Base-by-base conservation (phyloP, 169 alveolate genomes). In the Plasmodium malariae region DNA sequence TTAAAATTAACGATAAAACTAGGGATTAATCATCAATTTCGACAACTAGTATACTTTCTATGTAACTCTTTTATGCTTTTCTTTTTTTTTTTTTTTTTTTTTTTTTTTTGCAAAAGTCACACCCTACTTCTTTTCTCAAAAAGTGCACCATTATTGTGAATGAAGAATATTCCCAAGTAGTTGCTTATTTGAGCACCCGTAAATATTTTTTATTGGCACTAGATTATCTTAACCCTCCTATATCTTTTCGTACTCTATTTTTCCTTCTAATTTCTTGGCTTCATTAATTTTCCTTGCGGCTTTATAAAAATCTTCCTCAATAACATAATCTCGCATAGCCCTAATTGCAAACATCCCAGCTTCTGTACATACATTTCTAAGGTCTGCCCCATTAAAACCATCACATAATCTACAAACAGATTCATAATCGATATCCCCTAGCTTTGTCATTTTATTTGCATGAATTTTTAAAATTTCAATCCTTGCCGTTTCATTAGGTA, bases 361-460 rank as follows among this genome's bases (percentile, higher is more conserved):
- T 88, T 98, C 99, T n/a, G 99, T 97, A 92, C 99, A 99, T 12
- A 98, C 99, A 91, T 98, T 98, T 85, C 99, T 97, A 97, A 98
- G 89, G 90, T 99, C 99, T 0, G 99, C 99, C 24, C 99, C 99
- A 89, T 98, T 98, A 94, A 98, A 98, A 11, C 99, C 99, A 93
- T 98, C 99, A 87, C 99, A 96, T 49, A 98, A 96, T 72, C 98
- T 97, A 71, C 98, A 96, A 72, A 98, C 92, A 24, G 99, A 98
- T 71, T 97, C 99, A 92, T 93, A 98, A 93, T 97, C 97, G 88
- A 90, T 96, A 87, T 98, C 99, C 36, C 99, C 99, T 67, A 95
- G 97, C 91, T 97, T 97, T 49, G 99, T 96, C 88, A 99, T 98
- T 87, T 97, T 94, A 71, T 96, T 96, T 73, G 99, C 96, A 92